These are phyloP conservation scores for Xerocomus minutiporus DNA, from an alignment of 1,284 basidiomycete genomes.

Conservation along the genomic window DNA sequence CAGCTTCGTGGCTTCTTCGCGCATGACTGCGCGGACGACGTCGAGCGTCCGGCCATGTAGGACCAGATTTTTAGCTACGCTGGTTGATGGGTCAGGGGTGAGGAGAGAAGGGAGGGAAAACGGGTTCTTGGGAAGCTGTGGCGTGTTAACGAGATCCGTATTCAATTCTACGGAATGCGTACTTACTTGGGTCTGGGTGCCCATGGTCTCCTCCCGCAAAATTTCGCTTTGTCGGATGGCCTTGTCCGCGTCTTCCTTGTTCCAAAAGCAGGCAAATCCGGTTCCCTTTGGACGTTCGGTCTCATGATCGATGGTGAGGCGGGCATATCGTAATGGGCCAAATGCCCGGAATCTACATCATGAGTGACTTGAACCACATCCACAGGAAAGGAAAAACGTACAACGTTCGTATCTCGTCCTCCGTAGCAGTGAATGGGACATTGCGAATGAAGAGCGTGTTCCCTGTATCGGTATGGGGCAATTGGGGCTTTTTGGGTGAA, in stretches of 20 bases:
- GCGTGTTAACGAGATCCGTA: constrained; percentile 4
- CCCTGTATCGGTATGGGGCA: constrained; percentile 79
- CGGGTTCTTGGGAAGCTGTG: constrained; percentile 71
- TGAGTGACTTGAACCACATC: constrained; percentile 2
- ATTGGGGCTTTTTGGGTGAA: constrained; percentile 57
- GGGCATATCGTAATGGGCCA: constrained; percentile 90
- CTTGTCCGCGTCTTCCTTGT: constrained; percentile 83
- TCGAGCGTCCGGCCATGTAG: constrained; percentile 92
- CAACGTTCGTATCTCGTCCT: constrained; percentile 83
- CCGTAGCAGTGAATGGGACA: constrained; percentile 87
- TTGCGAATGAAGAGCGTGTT: constrained; percentile 95
- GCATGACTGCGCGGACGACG: constrained; percentile 85
- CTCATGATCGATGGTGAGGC: constrained; percentile 82
- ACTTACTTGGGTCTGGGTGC: constrained; percentile 35
- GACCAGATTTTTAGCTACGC: constrained; percentile 78
- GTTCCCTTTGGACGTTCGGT: constrained; percentile 90
- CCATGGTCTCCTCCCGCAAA: constrained; percentile 61
- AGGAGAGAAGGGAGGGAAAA: constrained; percentile 84
- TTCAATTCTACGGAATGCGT: neutral
- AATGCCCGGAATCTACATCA: constrained; percentile 72
- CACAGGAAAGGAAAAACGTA: constrained; percentile 36
- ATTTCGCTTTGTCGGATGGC: constrained; percentile 80
- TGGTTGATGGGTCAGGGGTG: constrained; percentile 92
- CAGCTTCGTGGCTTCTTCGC: constrained; percentile 82
- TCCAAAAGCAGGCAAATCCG: constrained; percentile 98